A percentile compares a stretch with the other conserved stretches of the same genome.
These are phyloP conservation scores for Globisporangium barbulae DNA, from an alignment of 352 stramenopile species.

Conservation along the genomic window DNA sequence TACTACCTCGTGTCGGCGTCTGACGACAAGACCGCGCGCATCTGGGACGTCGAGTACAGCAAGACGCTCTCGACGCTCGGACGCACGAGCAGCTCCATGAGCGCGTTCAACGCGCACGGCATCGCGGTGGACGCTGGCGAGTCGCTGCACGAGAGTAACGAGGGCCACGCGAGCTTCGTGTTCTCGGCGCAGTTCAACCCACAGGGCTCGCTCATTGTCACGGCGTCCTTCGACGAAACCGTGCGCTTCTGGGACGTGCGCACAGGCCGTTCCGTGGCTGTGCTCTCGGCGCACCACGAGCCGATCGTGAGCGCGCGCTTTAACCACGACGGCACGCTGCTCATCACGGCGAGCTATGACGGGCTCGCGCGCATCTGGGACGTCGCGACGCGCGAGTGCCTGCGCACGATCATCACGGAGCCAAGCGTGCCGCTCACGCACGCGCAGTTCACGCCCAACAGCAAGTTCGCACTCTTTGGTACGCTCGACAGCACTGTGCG, in stretches of 20 bases:
- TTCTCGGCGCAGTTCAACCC: slow-evolving; percentile 95
- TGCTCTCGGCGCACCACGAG: slow-evolving; percentile 93
- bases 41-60: slow-evolving; percentile 93
- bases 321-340: slow-evolving; percentile 92
- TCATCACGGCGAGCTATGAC: slow-evolving; percentile 83
- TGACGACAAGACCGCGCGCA: slow-evolving; percentile 93
- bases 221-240: slow-evolving; percentile 92
- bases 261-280: slow-evolving; percentile 83
- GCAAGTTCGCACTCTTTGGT: slow-evolving; percentile 89
- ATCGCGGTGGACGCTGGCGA: slow-evolving; percentile 23
- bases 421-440: slow-evolving; percentile 59
- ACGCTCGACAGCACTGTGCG: slow-evolving; percentile 90
- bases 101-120: slow-evolving; percentile 20
- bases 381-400: slow-evolving; percentile 93
- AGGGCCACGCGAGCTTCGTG: slow-evolving; percentile 93
- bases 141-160: slow-evolving; percentile 18
- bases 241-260: slow-evolving; percentile 96
- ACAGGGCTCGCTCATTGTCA: slow-evolving; percentile 89
- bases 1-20: slow-evolving; percentile 91
- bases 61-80: slow-evolving; percentile 72
- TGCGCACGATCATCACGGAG: slow-evolving; percentile 90
- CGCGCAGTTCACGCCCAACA: slow-evolving; percentile 93
- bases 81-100: slow-evolving; percentile 29
- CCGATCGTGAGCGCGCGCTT: slow-evolving; percentile 94
- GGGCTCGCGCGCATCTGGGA: slow-evolving; percentile 94